A percentile compares a stretch with the other conserved stretches of the same genome.
Conservation (phyloP, 2,329 filamentous ascomycete species). For the Fusarium sp. region DNA sequence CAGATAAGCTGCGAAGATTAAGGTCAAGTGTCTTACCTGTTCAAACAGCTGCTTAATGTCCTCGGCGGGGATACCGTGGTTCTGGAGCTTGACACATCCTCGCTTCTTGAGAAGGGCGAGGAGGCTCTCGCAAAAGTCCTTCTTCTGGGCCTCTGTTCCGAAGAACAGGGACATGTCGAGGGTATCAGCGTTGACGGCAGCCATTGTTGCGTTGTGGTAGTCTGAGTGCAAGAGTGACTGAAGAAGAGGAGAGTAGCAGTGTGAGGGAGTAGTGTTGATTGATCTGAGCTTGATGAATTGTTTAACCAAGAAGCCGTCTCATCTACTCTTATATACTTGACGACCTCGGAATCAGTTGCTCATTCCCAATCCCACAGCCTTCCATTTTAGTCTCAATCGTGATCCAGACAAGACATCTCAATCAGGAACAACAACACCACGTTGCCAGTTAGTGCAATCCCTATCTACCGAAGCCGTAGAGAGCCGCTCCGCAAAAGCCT, state of each 20-base stretch:
- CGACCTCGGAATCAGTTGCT: conserved; percentile 26
- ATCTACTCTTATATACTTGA: conserved; percentile 13
- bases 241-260: background rate
- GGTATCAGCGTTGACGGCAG: conserved; percentile 29
- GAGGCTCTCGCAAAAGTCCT: conserved; percentile 37
- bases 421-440: background rate
- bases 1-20: background rate
- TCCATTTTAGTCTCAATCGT: background rate
- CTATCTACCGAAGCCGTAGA: conserved; percentile 19
- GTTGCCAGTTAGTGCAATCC: no score
- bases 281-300: background rate
- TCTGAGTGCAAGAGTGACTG: background rate
- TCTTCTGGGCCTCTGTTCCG: conserved; percentile 38
- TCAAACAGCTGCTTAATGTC: conserved; percentile 38
- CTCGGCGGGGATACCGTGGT: conserved; percentile 38
- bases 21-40: conserved; percentile 1
- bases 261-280: background rate
- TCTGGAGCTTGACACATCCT: conserved; percentile 41
- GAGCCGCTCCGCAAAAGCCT: conserved; percentile 1
- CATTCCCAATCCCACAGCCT: background rate
- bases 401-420: background rate
- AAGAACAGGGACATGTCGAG: conserved; percentile 46
- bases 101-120: conserved; percentile 37
- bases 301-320: background rate
- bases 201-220: conserved; percentile 14